These are phyloP conservation scores for Alternaria longipes DNA, from an alignment of 2,329 filamentous ascomycete genomes.

Conservation along the genomic window DNA sequence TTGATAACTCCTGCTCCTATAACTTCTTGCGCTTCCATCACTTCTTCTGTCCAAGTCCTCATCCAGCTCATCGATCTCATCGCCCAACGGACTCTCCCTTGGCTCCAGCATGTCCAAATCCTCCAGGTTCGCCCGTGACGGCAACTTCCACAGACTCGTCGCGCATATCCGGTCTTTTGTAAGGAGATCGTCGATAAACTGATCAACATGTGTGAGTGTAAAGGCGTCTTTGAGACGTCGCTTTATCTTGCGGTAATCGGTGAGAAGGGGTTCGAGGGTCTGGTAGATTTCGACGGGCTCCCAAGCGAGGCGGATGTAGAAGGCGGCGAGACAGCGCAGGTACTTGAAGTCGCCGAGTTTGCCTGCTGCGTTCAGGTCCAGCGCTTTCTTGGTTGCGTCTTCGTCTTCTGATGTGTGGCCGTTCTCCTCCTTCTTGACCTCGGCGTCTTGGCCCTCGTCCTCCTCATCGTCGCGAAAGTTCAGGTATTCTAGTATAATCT, in stretches of 20 bases:
- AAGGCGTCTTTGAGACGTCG: conserved; percentile 78
- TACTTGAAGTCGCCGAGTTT: conserved; percentile 70
- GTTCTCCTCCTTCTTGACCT: conserved; percentile 50
- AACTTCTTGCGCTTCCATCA: conserved; percentile 24
- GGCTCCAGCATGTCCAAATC: conserved; percentile 89
- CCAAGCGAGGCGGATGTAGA: conserved; percentile 92
- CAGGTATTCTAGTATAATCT: conserved; percentile 82
- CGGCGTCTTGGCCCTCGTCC: conserved; percentile 20
- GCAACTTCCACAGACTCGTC: conserved; percentile 92
- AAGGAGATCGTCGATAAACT: conserved; percentile 92
- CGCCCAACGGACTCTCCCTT: conserved; percentile 81
- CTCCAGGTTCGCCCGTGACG: conserved; percentile 81
- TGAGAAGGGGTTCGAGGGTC: conserved; percentile 81
- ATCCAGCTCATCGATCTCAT: conserved; percentile 70
- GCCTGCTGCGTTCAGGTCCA: conserved; percentile 41
- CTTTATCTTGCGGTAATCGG: conserved; percentile 84
- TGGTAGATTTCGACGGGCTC: conserved; percentile 81
- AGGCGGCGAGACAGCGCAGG: conserved; percentile 85
- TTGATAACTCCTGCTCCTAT: conserved; percentile 20
- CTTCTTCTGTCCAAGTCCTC: conserved; percentile 27
- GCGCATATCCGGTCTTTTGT: conserved; percentile 89
- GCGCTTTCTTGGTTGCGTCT: conserved; percentile 19
- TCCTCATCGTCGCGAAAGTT: conserved; percentile 58
- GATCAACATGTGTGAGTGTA: conserved; percentile 81
- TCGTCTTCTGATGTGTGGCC: conserved; percentile 6